phyloP scores from a whole-genome alignment of 208 protist genomes.

The Trypanosoma theileri region DNA sequence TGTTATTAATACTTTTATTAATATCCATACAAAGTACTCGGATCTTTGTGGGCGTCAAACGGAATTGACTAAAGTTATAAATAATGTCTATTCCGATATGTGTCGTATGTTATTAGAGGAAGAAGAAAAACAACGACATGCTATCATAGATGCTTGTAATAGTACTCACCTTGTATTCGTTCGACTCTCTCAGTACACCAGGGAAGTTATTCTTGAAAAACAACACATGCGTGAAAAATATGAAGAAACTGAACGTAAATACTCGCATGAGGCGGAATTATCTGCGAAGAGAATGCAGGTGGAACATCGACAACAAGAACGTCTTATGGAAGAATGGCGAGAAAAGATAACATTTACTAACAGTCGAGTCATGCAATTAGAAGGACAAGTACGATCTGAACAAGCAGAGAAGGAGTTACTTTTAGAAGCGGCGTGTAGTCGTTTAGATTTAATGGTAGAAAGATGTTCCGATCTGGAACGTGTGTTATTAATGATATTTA shows the following conservation, averaged over 20 bases:
- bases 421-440: conserved; percentile 14
- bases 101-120: conserved; percentile 16
- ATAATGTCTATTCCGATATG: conserved; percentile 22
- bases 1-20: conserved; percentile 35
- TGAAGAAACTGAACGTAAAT: conserved; percentile 13
- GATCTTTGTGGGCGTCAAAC: conserved; percentile 28
- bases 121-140: conserved; percentile 33
- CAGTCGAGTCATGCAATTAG: neutral
- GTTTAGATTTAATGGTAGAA: conserved; percentile 29
- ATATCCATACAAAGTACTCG: conserved; percentile 5
- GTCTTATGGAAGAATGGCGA: conserved; percentile 11
- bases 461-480: conserved; percentile 27
- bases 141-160: conserved; percentile 24
- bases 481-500: conserved; percentile 20
- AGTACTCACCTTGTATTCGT: neutral
- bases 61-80: conserved; percentile 22
- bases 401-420: conserved; percentile 26
- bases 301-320: conserved; percentile 15
- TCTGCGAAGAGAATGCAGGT: conserved; percentile 4
- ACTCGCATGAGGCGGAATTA: conserved; percentile 7
- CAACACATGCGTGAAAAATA: neutral
- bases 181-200: conserved; percentile 3
- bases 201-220: conserved; percentile 6
- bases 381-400: neutral
- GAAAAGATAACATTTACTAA: conserved; percentile 12